Percentiles rank a stretch among this genome's conserved stretches.
These are phyloP conservation scores for Tieghemostelium lacteum DNA, from an alignment of 78 protist genomes.

Conservation along the genomic window DNA sequence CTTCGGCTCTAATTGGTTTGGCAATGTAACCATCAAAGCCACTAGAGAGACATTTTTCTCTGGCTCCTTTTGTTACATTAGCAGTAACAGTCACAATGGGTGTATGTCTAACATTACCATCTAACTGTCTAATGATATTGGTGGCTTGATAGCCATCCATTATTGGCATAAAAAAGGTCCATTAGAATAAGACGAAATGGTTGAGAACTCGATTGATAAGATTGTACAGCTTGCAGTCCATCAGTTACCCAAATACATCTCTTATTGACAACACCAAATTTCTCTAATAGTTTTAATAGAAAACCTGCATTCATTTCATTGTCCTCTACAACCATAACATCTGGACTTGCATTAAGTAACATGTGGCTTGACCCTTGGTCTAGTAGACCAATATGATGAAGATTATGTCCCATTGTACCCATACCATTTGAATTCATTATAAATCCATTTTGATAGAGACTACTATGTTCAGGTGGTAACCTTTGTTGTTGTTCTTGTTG, in stretches of 20 bases:
- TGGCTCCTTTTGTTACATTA: constrained; percentile 73
- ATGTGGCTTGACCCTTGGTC: too few relatives aligned
- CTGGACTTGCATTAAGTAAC: constrained; percentile 19
- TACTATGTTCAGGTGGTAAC: too few relatives aligned
- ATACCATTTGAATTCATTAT: too few relatives aligned
- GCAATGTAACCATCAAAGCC: constrained; percentile 80
- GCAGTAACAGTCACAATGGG: constrained; percentile 76
- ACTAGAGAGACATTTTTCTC: constrained; percentile 63
- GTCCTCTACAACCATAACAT: constrained; percentile 76
- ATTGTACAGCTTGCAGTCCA: constrained; percentile 67
- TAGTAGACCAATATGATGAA: too few relatives aligned
- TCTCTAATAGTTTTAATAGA: constrained; percentile 49
- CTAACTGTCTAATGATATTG: constrained; percentile 56
- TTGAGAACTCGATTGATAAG: constrained; percentile 2
- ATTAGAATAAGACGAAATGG: constrained; percentile 53
- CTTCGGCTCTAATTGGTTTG: constrained; percentile 75
- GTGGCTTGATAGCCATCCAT: constrained; percentile 81
- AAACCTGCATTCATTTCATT: constrained; percentile 75
- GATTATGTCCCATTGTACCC: too few relatives aligned
- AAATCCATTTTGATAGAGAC: too few relatives aligned
- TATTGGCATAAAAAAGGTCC: constrained; percentile 75
- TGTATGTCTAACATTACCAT: constrained; percentile 44
- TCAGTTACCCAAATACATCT: constrained; percentile 71
- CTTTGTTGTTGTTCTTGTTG: too few relatives aligned
- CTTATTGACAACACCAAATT: constrained; percentile 53